Evolutionary conservation across 352 stramenopile species (phyloP).

Genomic region (Pythium brachiatum): DNA sequence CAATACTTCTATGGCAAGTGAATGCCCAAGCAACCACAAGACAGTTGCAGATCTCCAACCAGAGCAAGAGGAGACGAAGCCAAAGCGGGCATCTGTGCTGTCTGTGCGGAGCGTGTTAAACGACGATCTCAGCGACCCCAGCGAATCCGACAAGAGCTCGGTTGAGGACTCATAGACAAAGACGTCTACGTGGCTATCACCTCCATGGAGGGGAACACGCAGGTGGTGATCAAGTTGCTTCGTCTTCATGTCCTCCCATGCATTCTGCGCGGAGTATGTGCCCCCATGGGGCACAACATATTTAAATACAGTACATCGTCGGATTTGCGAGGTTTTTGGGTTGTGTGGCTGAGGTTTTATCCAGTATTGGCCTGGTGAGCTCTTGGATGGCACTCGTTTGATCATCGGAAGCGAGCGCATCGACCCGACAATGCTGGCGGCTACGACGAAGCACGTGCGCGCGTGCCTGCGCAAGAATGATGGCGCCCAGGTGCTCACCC

Average conservation of each 20-base stretch:
- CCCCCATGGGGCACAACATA: constrained; percentile 14
- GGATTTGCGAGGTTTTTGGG: constrained; percentile 2
- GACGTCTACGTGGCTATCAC: too few relatives aligned
- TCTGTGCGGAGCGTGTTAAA: constrained; percentile 20
- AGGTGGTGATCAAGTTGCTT: too few relatives aligned
- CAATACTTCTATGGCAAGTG: too few relatives aligned
- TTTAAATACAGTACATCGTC: not conserved
- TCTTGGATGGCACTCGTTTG: constrained; percentile 25
- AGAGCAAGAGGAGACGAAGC: not conserved
- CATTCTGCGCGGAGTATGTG: too few relatives aligned
- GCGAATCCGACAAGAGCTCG: not conserved
- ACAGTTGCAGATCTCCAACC: too few relatives aligned
- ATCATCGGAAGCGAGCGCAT: constrained; percentile 7
- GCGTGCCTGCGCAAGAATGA: constrained; percentile 39
- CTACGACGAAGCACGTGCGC: constrained; percentile 22
- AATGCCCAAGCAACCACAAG: too few relatives aligned
- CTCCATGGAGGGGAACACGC: too few relatives aligned
- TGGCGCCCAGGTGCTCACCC: constrained; percentile 39
- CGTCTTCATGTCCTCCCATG: not conserved
- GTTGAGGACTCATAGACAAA: not conserved
- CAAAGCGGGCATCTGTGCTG: not conserved
- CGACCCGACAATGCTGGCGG: constrained; percentile 21
- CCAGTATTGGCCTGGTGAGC: constrained; percentile 8
- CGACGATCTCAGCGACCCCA: constrained; percentile 3
- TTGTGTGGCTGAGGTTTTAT: constrained; percentile 12